A percentile compares a stretch with the other conserved stretches of the same genome.
Conservation (phyloP, 2,329 filamentous ascomycete species). For the Fusarium dimerum region DNA sequence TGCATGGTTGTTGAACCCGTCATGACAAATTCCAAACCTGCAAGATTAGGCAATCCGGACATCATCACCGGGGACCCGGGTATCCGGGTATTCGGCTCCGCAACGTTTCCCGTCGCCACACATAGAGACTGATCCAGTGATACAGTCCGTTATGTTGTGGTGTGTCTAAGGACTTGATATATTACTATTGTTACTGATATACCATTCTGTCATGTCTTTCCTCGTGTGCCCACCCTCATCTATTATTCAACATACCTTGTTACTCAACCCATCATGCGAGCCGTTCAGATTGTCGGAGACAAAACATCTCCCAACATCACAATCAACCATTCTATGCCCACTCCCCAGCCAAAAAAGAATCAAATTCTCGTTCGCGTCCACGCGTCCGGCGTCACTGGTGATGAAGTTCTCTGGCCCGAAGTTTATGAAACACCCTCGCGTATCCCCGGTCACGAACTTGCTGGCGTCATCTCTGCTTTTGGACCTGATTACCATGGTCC, state of each 20-base stretch:
- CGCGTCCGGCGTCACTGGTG: constrained; percentile 36
- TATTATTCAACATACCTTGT: background rate
- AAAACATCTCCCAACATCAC: constrained; percentile 17
- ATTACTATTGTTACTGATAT: too few relatives aligned
- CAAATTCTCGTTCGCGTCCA: constrained; percentile 34
- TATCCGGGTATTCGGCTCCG: background rate
- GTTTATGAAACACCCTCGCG: constrained; percentile 29
- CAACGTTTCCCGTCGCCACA: background rate
- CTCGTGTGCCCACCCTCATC: background rate
- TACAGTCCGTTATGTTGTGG: too few relatives aligned
- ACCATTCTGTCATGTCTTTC: too few relatives aligned
- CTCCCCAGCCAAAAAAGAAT: constrained; percentile 11
- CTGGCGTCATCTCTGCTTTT: constrained; percentile 31
- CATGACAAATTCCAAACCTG: background rate
- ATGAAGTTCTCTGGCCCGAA: constrained; percentile 37
- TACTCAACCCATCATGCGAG: constrained; percentile 30
- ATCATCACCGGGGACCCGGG: background rate
- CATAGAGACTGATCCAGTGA: background rate
- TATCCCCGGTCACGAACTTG: constrained; percentile 39
- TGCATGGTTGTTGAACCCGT: background rate
- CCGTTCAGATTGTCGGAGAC: constrained; percentile 34
- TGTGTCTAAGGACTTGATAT: too few relatives aligned
- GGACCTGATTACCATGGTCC: constrained; percentile 4
- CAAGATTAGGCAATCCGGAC: background rate
- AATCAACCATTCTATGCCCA: constrained; percentile 13